Base-by-base conservation (phyloP, 345 rosid genomes). In the Laguncularia racemosa region DNA sequence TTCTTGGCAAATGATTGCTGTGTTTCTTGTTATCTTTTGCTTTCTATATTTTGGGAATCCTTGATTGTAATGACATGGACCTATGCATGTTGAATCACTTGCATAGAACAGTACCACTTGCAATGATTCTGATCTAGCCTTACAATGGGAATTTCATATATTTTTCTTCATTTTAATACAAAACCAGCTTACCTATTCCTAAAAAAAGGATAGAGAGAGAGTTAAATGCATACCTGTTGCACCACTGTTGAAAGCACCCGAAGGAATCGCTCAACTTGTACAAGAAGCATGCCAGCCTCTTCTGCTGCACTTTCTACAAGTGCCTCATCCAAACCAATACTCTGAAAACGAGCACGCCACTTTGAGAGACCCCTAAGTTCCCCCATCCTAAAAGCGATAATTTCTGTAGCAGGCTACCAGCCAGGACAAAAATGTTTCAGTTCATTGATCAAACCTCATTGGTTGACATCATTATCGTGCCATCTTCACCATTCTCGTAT, bases 381-480 rank as follows among this genome's bases (percentile, higher is more conserved):
- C 73, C 93, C 96, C 87, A 92, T 78, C 75, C 96, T 81, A 65
- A 92, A 92, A 65, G 81, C 91, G 62, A 92, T 86, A 50, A 84
- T 85, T 73, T 91, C 98, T 78, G 90, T 95, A 58, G 95, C 85
- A 70, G 98, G 98, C 98, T 92, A 86, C 81, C 82, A 79, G 57
- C 73, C 73, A 77, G 76, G 59, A 70, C 68, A 72, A 50, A 66
- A 28, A 51, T 51, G 19, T 33, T 33, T 33, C 40, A 33, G 40
- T 33, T 23, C 28, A 23, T 1, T 33, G 40, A 33, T 26, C 1
- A 33, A 33, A 33, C 40, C 40, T 2, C 7, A 33, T 33, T 33
- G 9, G 28, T 33, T 33, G 40, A 33, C 40, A 33, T 4, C 40
- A 33, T 33, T 33, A 33, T 33, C 40, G 9, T 33, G 40, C 7